Evolutionary conservation across 305 asterid genomes (phyloP).

Genomic region (Plantago lanceolata): DNA sequence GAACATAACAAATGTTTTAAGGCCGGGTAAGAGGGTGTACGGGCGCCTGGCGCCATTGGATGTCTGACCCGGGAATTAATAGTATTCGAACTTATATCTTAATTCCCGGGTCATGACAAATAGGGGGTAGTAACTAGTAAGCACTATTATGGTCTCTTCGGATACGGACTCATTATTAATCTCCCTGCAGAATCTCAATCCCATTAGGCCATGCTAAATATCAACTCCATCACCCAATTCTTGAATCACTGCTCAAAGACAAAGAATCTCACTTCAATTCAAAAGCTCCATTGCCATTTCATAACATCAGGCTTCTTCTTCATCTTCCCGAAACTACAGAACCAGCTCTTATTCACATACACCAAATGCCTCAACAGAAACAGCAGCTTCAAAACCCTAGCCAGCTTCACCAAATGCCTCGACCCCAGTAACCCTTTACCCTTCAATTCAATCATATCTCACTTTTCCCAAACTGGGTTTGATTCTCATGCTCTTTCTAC

Average conservation of each 20-base stretch:
- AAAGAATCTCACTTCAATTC: slow-evolving; percentile 46
- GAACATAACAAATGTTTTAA: too few species aligned
- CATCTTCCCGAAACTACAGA: slow-evolving; percentile 56
- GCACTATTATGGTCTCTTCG: too few species aligned
- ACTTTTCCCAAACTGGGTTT: slow-evolving; percentile 49
- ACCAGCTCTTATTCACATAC: slow-evolving; percentile 45
- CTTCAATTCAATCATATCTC: slow-evolving; percentile 67
- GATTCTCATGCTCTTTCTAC: slow-evolving; percentile 49
- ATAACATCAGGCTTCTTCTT: slow-evolving; percentile 51
- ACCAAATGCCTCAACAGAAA: slow-evolving; percentile 25
- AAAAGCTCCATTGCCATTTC: slow-evolving; percentile 50
- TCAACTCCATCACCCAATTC: slow-evolving; percentile 28
- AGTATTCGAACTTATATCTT: too few species aligned
- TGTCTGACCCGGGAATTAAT: too few species aligned
- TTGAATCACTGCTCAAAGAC: slow-evolving; percentile 44
- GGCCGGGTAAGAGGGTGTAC: too few species aligned
- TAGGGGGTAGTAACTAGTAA: too few species aligned
- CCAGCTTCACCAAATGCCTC: slow-evolving; percentile 48
- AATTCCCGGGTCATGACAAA: too few species aligned
- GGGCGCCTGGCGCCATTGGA: too few species aligned
- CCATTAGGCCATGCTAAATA: too few species aligned
- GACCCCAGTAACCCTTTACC: slow-evolving; percentile 53
- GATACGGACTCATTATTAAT: too few species aligned
- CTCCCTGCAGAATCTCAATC: too few species aligned
- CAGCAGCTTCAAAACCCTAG: slow-evolving; percentile 27